A percentile compares a stretch with the other conserved stretches of the same genome.
Conservation (phyloP, 2,329 filamentous ascomycete genomes). For the Monosporascus sp. region DNA sequence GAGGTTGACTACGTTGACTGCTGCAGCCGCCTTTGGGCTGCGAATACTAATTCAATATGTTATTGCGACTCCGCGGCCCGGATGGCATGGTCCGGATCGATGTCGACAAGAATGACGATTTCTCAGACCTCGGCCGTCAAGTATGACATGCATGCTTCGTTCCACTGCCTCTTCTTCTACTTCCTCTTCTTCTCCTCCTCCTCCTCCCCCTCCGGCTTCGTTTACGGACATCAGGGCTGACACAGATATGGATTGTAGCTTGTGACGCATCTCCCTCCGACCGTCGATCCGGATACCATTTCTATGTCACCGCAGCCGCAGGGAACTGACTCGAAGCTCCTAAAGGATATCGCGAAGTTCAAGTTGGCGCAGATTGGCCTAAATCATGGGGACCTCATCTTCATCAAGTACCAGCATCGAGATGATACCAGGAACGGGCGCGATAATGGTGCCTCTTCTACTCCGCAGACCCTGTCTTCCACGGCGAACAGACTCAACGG, state of each 20-base stretch:
- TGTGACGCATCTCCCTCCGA: constrained; percentile 52
- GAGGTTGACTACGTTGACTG: too few relatives aligned
- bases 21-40: too few relatives aligned
- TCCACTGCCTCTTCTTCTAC: background rate
- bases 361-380: constrained; percentile 56
- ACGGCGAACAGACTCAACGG: constrained; percentile 69
- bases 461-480: constrained; percentile 35
- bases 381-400: constrained; percentile 84
- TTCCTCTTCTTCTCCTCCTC: background rate
- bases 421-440: constrained; percentile 31
- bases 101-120: constrained; percentile 68
- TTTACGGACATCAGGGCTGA: constrained; percentile 5
- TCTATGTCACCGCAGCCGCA: constrained; percentile 57
- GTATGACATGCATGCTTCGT: constrained; percentile 29
- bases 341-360: constrained; percentile 53
- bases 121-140: constrained; percentile 55
- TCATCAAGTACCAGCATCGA: constrained; percentile 70
- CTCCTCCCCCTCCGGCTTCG: background rate
- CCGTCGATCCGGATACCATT: constrained; percentile 56
- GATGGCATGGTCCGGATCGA: constrained; percentile 89
- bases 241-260: constrained; percentile 49
- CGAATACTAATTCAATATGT: constrained; percentile 47
- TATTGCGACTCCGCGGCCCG: constrained; percentile 81
- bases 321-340: constrained; percentile 51
- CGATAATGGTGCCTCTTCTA: constrained; percentile 28